A percentile compares a stretch with the other conserved stretches of the same genome.
Evolutionary conservation across 257 asterid genomes (phyloP).

Genomic region (Rehmannia glutinosa): DNA sequence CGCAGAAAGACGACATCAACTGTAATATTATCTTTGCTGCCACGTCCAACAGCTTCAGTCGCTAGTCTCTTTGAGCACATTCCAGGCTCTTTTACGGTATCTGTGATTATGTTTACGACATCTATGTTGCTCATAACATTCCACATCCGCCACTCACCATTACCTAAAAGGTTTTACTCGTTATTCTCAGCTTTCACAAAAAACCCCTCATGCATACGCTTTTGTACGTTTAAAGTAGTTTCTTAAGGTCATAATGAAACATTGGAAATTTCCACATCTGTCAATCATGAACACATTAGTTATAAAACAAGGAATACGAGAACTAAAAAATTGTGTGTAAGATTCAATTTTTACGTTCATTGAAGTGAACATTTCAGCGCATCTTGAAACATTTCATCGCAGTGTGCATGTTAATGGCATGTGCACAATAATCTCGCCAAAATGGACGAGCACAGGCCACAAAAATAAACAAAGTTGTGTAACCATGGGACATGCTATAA

Average conservation of each 20-base stretch:
- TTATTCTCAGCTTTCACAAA: neutral
- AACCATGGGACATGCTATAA: neutral
- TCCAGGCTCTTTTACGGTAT: slow-evolving; percentile 91
- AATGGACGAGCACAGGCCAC: too few species aligned
- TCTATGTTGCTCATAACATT: slow-evolving; percentile 72
- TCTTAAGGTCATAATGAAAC: neutral
- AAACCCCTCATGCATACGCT: neutral
- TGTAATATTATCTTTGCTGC: slow-evolving; percentile 87
- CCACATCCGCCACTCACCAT: slow-evolving; percentile 97
- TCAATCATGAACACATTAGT: neutral
- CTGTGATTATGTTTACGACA: slow-evolving; percentile 66
- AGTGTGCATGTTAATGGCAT: too few species aligned
- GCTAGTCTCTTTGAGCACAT: slow-evolving; percentile 94
- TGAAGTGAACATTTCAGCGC: too few species aligned
- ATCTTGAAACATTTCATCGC: too few species aligned
- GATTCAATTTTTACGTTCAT: too few species aligned
- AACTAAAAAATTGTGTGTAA: too few species aligned
- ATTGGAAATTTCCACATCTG: neutral
- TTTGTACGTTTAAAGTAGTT: neutral
- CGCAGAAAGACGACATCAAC: slow-evolving; percentile 78
- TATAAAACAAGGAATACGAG: neutral
- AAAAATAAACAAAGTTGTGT: neutral
- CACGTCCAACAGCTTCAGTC: slow-evolving; percentile 81
- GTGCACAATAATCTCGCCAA: too few species aligned
- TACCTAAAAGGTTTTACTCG: slow-evolving; percentile 43